A percentile compares a stretch with the other conserved stretches of the same genome.
Evolutionary conservation across 345 rosid species (phyloP).

Genomic region (Erucastrum elatum): DNA sequence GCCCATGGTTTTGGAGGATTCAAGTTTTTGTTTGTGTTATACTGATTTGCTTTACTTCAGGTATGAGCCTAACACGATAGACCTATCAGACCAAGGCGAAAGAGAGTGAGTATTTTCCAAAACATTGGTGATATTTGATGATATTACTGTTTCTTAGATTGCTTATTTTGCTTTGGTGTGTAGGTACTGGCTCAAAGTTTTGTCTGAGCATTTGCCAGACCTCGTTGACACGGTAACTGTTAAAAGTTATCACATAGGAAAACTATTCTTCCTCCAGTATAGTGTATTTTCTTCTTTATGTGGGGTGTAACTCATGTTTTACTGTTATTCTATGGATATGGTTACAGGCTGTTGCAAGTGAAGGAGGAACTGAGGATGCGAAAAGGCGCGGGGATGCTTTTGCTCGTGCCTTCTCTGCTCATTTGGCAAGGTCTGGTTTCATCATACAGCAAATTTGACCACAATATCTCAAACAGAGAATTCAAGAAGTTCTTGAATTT

Average conservation of each 20-base stretch:
- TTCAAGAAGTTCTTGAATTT: neutral
- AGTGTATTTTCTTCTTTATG: neutral
- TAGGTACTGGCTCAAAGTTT: slow-evolving; percentile 96
- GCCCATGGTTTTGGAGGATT: neutral
- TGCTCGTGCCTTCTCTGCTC: slow-evolving; percentile 99
- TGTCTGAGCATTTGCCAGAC: slow-evolving; percentile 92
- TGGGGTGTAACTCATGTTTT: neutral
- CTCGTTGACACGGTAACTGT: slow-evolving; percentile 84
- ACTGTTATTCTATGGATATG: slow-evolving; percentile 23
- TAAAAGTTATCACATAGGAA: neutral
- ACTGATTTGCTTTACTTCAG: slow-evolving; percentile 42
- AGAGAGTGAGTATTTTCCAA: slow-evolving; percentile 75
- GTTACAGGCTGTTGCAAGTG: slow-evolving; percentile 97
- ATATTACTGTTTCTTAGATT: slow-evolving; percentile 1
- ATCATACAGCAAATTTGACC: slow-evolving; percentile 13
- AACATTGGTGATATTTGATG: neutral
- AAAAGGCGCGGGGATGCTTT: slow-evolving; percentile 98
- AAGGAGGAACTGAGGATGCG: slow-evolving; percentile 97
- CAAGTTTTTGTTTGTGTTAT: neutral
- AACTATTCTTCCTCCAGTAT: neutral
- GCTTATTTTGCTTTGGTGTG: slow-evolving; percentile 16
- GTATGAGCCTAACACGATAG: slow-evolving; percentile 97
- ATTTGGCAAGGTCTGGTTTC: slow-evolving; percentile 77
- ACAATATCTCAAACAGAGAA: neutral
- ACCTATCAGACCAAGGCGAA: slow-evolving; percentile 78